Evolutionary conservation across 768 basidiomycete genomes (phyloP).

Genomic region (Hygrocybe punicea): DNA sequence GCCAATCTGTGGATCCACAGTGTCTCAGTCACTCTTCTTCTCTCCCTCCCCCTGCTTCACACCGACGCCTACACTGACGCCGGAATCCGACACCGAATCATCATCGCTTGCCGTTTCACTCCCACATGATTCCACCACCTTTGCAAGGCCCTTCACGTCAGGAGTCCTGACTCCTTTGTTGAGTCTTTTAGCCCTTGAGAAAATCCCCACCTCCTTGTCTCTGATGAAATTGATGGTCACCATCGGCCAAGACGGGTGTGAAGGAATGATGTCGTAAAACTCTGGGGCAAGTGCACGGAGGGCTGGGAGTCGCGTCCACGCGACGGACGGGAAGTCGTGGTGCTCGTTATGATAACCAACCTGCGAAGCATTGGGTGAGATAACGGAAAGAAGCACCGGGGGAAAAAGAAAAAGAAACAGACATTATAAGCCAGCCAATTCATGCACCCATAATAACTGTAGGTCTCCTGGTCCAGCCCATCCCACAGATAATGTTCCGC

Average conservation of each 20-base stretch:
- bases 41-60: too few relatives aligned
- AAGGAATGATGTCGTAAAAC: slow-evolving; percentile 84
- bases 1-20: too few relatives aligned
- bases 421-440: slow-evolving; percentile 94
- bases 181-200: slow-evolving; percentile 78
- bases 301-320: slow-evolving; percentile 90
- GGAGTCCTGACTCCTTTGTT: slow-evolving; percentile 31
- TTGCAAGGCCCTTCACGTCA: not conserved
- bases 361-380: slow-evolving; percentile 35
- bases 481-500: slow-evolving; percentile 97
- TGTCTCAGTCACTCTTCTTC: too few relatives aligned
- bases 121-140: not conserved
- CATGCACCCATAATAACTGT: slow-evolving; percentile 91
- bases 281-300: slow-evolving; percentile 84
- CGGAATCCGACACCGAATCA: not conserved
- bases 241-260: slow-evolving; percentile 93
- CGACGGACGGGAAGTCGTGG: slow-evolving; percentile 95
- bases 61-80: not conserved
- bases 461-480: slow-evolving; percentile 89
- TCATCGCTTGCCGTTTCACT: not conserved
- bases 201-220: slow-evolving; percentile 84
- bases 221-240: slow-evolving; percentile 92
- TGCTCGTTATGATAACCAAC: slow-evolving; percentile 99
- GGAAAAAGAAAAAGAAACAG: slow-evolving; percentile 25
- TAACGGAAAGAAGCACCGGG: not conserved